Percentiles rank a stretch among this genome's conserved stretches.
These are phyloP conservation scores for Elymus sibiricus DNA, from an alignment of 176 grass and related monocot species.

Conservation along the genomic window DNA sequence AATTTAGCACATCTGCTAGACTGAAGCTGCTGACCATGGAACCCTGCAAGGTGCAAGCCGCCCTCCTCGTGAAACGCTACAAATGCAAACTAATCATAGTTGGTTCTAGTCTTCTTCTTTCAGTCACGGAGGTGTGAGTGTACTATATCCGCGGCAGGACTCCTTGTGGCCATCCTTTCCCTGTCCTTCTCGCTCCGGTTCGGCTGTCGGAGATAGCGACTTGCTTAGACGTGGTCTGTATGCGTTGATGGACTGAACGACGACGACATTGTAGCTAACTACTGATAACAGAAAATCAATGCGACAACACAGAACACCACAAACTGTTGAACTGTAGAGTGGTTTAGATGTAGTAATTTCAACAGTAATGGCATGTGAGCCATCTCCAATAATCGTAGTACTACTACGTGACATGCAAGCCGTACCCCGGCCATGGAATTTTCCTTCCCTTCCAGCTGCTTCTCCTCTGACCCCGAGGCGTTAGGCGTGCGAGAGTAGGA, in stretches of 20 bases:
- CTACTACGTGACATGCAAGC: not conserved
- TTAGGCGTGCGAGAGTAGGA: not conserved
- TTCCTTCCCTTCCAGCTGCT: not conserved
- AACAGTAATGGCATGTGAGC: conserved; percentile 1
- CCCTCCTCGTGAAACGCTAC: not conserved
- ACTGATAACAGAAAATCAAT: not conserved
- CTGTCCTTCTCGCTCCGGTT: not conserved
- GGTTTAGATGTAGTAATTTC: not conserved
- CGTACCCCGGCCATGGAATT: not conserved
- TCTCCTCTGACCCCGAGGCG: not conserved
- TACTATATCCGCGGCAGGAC: not conserved
- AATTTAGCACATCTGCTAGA: not conserved
- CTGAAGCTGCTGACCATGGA: not conserved
- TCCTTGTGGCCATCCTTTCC: not conserved
- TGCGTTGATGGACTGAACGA: not conserved
- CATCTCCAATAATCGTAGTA: not conserved
- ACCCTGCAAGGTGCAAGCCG: not conserved
- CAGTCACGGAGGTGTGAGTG: not conserved
- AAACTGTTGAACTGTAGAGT: not conserved
- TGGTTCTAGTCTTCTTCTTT: not conserved
- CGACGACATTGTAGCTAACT: not conserved
- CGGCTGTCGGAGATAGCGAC: not conserved
- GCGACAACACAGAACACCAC: not conserved
- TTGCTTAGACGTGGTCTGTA: conserved; percentile 3
- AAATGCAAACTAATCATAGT: not conserved